Evolutionary conservation across 495 filamentous ascomycete genomes (phyloP).

Genomic region (Lepidopterella palustris): DNA sequence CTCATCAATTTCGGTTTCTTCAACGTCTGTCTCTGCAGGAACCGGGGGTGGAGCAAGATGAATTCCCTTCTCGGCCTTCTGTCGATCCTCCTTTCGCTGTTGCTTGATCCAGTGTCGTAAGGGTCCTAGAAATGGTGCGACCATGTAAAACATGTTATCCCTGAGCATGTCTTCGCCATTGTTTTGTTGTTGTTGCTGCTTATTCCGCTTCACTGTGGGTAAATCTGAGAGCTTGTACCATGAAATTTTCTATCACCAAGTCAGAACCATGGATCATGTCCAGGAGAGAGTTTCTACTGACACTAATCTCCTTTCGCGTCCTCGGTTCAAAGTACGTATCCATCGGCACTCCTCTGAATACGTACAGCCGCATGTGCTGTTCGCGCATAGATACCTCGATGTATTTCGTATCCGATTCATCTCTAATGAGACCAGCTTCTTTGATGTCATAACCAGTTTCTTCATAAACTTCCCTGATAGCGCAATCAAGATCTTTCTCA

Average conservation of each 20-base stretch:
- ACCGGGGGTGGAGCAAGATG: constrained; percentile 9
- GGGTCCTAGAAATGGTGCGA: constrained; percentile 80
- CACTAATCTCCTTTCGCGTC: constrained; percentile 92
- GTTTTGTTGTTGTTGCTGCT: constrained; percentile 46
- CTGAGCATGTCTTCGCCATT: constrained; percentile 50
- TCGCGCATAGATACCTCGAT: constrained; percentile 85
- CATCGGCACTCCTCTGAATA: constrained; percentile 79
- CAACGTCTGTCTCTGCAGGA: constrained; percentile 15
- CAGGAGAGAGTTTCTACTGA: constrained; percentile 5
- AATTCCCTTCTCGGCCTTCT: constrained; percentile 33
- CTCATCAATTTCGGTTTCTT: constrained; percentile 26
- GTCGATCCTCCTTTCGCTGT: constrained; percentile 63
- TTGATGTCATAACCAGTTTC: constrained; percentile 87
- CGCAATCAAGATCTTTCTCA: constrained; percentile 86
- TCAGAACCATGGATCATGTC: constrained; percentile 2
- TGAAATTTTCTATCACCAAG: constrained; percentile 54
- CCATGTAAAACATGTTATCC: constrained; percentile 93
- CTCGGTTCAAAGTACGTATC: constrained; percentile 81
- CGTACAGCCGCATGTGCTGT: constrained; percentile 85
- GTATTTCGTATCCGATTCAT: constrained; percentile 60
- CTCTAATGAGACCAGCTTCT: constrained; percentile 63
- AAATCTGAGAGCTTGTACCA: constrained; percentile 89
- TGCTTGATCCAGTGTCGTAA: constrained; percentile 86
- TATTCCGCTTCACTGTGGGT: constrained; percentile 67
- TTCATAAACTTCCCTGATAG: constrained; percentile 87